Conservation (phyloP, 164 flowering plant species). For the Euptelea pleiosperma region DNA sequence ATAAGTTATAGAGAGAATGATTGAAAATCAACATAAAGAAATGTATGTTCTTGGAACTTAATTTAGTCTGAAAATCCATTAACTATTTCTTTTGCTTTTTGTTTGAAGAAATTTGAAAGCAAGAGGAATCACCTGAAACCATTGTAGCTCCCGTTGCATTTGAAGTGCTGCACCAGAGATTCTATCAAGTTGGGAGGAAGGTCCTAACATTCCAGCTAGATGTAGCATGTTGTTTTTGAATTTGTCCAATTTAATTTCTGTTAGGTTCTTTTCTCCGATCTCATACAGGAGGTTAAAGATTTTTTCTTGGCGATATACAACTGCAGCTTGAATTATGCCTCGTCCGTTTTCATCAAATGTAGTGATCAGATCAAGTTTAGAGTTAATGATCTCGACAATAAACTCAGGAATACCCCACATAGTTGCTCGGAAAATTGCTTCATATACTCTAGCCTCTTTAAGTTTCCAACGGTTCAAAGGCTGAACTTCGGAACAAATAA, state of each 20-base stretch:
- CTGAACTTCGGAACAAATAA: slow-evolving; percentile 10
- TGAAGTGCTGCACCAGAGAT: slow-evolving; percentile 29
- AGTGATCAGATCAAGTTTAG: neutral
- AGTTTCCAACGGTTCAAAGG: neutral
- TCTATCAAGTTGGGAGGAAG: slow-evolving; percentile 12
- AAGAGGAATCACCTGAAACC: slow-evolving; percentile 23
- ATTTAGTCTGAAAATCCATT: neutral
- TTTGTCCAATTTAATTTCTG: neutral
- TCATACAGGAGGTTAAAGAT: slow-evolving; percentile 18
- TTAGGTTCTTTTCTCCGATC: slow-evolving; percentile 10
- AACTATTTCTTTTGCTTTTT: no score
- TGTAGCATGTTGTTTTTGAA: slow-evolving; percentile 21
- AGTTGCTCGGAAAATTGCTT: neutral
- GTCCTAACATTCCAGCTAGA: slow-evolving; percentile 19
- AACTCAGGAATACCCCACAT: slow-evolving; percentile 17
- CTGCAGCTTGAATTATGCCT: slow-evolving; percentile 1
- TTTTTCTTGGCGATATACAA: slow-evolving; percentile 19
- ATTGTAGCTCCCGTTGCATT: slow-evolving; percentile 32
- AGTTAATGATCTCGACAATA: slow-evolving; percentile 8
- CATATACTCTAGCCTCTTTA: neutral
- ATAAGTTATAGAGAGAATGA: neutral
- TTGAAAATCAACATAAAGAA: neutral
- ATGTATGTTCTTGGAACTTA: neutral
- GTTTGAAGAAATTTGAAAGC: no score
- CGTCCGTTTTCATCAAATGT: slow-evolving; percentile 5